Evolutionary conservation across 768 basidiomycete genomes (phyloP).

Genomic region (Brasilioporus rufonigricans): DNA sequence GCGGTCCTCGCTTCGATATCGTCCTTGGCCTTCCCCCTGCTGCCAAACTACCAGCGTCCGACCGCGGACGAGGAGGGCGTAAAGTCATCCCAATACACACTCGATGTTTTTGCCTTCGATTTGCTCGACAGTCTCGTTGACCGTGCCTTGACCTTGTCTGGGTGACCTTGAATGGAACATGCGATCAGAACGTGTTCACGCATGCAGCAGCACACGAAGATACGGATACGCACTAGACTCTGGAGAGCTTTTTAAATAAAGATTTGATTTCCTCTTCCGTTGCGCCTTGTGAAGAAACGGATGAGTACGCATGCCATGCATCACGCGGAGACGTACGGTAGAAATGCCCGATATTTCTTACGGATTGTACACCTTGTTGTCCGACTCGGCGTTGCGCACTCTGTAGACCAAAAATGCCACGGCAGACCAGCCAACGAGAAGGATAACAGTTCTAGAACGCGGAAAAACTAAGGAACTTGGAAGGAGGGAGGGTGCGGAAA

Average conservation of each 20-base stretch:
- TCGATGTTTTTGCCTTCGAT: constrained; percentile 88
- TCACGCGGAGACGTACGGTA: constrained; percentile 35
- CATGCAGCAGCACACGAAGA: background rate
- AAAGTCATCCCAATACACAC: constrained; percentile 86
- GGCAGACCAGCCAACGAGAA: constrained; percentile 70
- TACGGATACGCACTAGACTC: constrained; percentile 67
- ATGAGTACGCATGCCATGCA: background rate
- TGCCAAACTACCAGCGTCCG: constrained; percentile 97
- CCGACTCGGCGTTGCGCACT: constrained; percentile 50
- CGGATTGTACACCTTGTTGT: constrained; percentile 83
- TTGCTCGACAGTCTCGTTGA: constrained; percentile 93
- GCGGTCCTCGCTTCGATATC: constrained; percentile 81
- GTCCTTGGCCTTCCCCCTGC: constrained; percentile 86
- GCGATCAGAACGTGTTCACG: background rate
- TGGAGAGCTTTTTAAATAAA: constrained; percentile 89
- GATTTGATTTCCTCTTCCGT: constrained; percentile 93
- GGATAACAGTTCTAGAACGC: constrained; percentile 51
- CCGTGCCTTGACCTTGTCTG: too few relatives aligned
- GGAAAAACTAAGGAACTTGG: background rate
- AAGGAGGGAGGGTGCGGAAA: too few relatives aligned
- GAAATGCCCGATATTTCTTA: constrained; percentile 88
- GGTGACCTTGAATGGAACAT: constrained; percentile 58
- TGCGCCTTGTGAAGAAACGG: constrained; percentile 42
- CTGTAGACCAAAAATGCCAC: constrained; percentile 69
- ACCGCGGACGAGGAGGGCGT: constrained; percentile 94